Conservation (phyloP, 306 rosid species). For the Heteromeles arbutifolia region DNA sequence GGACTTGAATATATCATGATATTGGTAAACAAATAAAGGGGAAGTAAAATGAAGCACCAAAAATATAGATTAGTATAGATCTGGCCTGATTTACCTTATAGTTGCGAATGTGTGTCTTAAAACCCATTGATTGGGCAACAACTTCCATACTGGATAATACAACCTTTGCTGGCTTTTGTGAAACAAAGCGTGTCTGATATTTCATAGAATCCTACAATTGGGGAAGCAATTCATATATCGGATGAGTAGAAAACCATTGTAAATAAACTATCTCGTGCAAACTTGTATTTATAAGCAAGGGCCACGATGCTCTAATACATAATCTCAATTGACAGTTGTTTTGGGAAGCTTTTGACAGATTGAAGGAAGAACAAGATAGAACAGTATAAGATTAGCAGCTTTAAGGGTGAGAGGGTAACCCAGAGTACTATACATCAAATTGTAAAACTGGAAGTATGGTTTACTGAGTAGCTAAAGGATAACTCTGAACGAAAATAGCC, state of each 20-base stretch:
- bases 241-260: neutral
- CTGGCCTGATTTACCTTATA: conserved; percentile 46
- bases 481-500: neutral
- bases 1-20: neutral
- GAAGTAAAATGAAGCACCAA: neutral
- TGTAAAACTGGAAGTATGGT: neutral
- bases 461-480: neutral
- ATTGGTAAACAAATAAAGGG: neutral
- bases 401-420: neutral
- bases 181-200: conserved; percentile 72
- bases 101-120: conserved; percentile 84
- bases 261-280: neutral
- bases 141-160: conserved; percentile 86
- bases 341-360: no score
- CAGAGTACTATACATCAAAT: neutral
- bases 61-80: conserved; percentile 2
- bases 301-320: neutral
- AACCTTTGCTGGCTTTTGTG: conserved; percentile 88
- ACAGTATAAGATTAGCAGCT: no score
- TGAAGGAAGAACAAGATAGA: no score
- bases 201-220: conserved; percentile 50
- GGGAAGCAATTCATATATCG: neutral
- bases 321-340: no score
- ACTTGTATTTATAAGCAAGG: neutral
- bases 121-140: conserved; percentile 90